A percentile compares a stretch with the other conserved stretches of the same genome.
These are phyloP conservation scores for Verticillium isaacii DNA, from an alignment of 2,329 filamentous ascomycete genomes.

Conservation along the genomic window DNA sequence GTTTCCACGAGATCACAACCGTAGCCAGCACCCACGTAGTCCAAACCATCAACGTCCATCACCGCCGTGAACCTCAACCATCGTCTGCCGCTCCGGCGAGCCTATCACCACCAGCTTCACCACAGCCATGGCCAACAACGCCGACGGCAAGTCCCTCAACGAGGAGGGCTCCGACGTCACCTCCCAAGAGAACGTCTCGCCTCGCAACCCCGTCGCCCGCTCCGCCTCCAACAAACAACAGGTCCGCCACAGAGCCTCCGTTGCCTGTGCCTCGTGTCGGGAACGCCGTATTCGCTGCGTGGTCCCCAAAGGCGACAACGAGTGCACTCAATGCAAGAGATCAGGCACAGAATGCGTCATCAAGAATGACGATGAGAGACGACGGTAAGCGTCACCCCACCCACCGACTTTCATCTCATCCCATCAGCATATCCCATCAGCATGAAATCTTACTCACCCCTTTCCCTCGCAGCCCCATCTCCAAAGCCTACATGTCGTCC, in stretches of 20 bases:
- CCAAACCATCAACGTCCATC: neutral
- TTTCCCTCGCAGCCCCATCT: slow-evolving; percentile 40
- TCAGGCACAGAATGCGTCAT: slow-evolving; percentile 48
- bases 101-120: neutral
- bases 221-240: slow-evolving; percentile 26
- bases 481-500: slow-evolving; percentile 53
- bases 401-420: slow-evolving; percentile 3
- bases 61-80: neutral
- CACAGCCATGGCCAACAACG: slow-evolving; percentile 3
- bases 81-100: neutral
- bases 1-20: neutral
- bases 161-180: slow-evolving; percentile 18
- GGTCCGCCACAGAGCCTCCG: slow-evolving; percentile 43
- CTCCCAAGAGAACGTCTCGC: slow-evolving; percentile 28
- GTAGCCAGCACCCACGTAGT: neutral
- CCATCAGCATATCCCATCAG: neutral
- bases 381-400: slow-evolving; percentile 32
- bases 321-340: slow-evolving; percentile 48
- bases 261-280: slow-evolving; percentile 51
- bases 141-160: slow-evolving; percentile 7
- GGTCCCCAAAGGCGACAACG: slow-evolving; percentile 43
- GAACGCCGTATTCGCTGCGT: slow-evolving; percentile 44
- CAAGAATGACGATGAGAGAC: slow-evolving; percentile 52
- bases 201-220: slow-evolving; percentile 19
- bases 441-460: slow-evolving; percentile 5